These are phyloP conservation scores for Yarrowia porcina DNA, from an alignment of 805 yeast species.

Conservation along the genomic window DNA sequence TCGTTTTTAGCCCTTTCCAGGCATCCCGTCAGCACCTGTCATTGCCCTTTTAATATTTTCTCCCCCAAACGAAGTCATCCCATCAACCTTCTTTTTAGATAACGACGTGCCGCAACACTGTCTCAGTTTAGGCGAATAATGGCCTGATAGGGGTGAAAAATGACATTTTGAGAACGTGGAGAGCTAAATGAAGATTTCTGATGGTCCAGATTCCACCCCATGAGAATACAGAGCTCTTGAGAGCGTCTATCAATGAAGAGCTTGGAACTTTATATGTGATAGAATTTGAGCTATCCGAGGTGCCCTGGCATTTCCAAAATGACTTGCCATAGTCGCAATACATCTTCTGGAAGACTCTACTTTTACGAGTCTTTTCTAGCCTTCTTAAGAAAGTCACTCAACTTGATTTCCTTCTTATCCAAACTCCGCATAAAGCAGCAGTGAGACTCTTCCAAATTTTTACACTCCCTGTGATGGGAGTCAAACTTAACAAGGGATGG, in stretches of 20 bases:
- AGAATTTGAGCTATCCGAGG: neutral
- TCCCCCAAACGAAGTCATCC: neutral
- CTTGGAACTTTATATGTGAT: neutral
- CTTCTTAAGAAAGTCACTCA: no score
- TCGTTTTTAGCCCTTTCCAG: no score
- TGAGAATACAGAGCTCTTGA: no score
- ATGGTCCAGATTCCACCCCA: no score
- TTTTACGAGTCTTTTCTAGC: no score
- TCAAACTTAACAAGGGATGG: neutral
- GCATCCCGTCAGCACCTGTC: no score
- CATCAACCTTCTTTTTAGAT: constrained; percentile 2
- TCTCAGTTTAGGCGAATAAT: neutral
- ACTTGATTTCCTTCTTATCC: neutral
- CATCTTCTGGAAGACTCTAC: no score
- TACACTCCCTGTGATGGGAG: neutral
- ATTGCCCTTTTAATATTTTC: neutral
- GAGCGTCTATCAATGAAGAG: no score
- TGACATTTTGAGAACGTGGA: no score
- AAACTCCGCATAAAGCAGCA: neutral
- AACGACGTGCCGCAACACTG: neutral
- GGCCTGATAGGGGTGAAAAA: neutral
- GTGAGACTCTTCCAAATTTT: neutral
- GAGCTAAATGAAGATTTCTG: no score
- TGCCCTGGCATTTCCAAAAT: no score
- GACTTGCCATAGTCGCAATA: no score